Evolutionary conservation across 2,329 filamentous ascomycete genomes (phyloP).

Genomic region (Byssothecium circinans): DNA sequence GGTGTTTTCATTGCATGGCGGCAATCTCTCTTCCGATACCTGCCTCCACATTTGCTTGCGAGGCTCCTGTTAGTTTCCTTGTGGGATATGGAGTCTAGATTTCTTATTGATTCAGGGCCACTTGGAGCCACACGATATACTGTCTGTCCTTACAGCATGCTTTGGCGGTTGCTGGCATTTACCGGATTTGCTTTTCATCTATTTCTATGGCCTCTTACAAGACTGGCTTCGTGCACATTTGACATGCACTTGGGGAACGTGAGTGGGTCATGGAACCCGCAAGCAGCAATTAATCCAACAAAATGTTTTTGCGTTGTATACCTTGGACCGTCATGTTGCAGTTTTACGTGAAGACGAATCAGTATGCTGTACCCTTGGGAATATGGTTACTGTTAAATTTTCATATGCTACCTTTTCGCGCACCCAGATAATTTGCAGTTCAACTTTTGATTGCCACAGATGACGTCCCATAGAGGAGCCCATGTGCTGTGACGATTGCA

Average conservation of each 20-base stretch:
- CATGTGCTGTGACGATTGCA: slow-evolving; percentile 18
- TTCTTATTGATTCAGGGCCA: slow-evolving; percentile 26
- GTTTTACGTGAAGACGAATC: too few species aligned
- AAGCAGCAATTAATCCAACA: too few species aligned
- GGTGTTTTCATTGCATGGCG: slow-evolving; percentile 26
- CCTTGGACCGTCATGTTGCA: too few species aligned
- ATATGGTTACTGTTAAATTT: too few species aligned
- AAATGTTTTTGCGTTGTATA: too few species aligned
- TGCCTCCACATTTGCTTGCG: slow-evolving; percentile 14
- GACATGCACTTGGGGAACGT: slow-evolving; percentile 15
- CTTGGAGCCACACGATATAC: slow-evolving; percentile 29
- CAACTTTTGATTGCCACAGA: too few species aligned
- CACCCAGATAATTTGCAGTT: too few species aligned
- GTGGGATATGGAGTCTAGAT: slow-evolving; percentile 22
- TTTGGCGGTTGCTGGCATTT: slow-evolving; percentile 24
- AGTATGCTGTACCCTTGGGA: too few species aligned
- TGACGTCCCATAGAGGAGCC: background rate
- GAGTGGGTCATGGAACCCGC: slow-evolving; percentile 3
- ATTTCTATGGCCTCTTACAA: slow-evolving; percentile 12
- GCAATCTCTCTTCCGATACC: slow-evolving; percentile 22
- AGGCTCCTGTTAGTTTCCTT: slow-evolving; percentile 10
- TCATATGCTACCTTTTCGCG: background rate
- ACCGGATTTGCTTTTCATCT: slow-evolving; percentile 17
- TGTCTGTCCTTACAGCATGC: slow-evolving; percentile 40
- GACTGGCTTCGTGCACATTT: slow-evolving; percentile 7